Conservation (phyloP, 306 rosid species). For the Parietaria judaica region DNA sequence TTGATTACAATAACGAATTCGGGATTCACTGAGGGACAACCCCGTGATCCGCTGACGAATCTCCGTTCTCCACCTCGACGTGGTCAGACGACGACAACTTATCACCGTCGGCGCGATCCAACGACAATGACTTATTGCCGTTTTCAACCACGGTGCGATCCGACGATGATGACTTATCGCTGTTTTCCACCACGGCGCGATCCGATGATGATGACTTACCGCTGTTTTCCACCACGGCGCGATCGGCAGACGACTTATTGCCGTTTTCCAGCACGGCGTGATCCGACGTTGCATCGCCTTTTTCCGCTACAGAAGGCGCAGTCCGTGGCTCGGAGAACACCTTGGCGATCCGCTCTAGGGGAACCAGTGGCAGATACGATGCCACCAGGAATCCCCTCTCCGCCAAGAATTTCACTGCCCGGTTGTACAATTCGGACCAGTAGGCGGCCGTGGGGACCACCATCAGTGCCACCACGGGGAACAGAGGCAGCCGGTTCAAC, state of each 20-base stretch:
- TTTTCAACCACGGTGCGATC: too few relatives aligned
- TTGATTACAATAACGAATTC: too few relatives aligned
- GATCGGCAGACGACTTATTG: too few relatives aligned
- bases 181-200: neutral
- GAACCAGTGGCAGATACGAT: constrained; percentile 33
- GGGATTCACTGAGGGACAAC: too few relatives aligned
- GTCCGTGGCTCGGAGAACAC: constrained; percentile 23
- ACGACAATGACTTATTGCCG: too few relatives aligned
- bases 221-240: neutral
- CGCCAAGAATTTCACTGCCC: constrained; percentile 16
- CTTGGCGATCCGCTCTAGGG: constrained; percentile 31
- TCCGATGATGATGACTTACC: neutral
- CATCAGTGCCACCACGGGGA: constrained; percentile 31
- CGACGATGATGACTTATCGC: too few relatives aligned
- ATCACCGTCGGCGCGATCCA: too few relatives aligned
- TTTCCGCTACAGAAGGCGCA: constrained; percentile 1
- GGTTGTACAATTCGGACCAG: constrained; percentile 37
- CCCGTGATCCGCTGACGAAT: too few relatives aligned
- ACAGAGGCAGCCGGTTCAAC: constrained; percentile 37
- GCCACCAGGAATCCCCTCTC: constrained; percentile 22
- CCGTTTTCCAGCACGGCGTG: too few relatives aligned
- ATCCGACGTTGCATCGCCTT: too few relatives aligned
- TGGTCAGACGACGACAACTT: too few relatives aligned
- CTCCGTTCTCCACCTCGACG: too few relatives aligned
- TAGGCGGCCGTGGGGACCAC: constrained; percentile 33